A percentile compares a stretch with the other conserved stretches of the same genome.
Evolutionary conservation across 805 yeast species (phyloP).

Genomic region (Candida incommunis): DNA sequence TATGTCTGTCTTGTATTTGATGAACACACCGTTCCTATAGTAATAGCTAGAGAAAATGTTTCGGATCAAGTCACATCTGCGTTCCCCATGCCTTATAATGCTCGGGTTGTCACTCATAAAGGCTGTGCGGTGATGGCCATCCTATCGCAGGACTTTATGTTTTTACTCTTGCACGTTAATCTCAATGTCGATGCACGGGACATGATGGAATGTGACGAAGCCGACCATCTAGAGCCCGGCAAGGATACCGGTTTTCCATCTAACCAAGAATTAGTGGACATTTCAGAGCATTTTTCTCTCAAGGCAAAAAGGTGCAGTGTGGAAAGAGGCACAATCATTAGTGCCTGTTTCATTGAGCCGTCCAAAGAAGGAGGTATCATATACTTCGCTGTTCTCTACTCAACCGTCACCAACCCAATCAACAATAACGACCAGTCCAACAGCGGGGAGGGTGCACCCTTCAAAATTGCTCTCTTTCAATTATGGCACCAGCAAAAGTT

Average conservation of each 20-base stretch:
- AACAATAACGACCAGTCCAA: not conserved
- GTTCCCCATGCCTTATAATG: conserved; percentile 1
- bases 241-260: not conserved
- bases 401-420: not conserved
- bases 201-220: not conserved
- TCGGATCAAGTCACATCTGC: not conserved
- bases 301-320: not conserved
- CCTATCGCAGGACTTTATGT: conserved; percentile 1
- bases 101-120: not conserved
- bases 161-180: not conserved
- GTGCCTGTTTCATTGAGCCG: not conserved
- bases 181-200: not conserved
- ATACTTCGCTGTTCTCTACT: not conserved
- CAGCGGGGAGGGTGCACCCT: not conserved
- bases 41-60: not conserved
- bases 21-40: not conserved
- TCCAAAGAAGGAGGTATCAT: not conserved
- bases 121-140: not conserved
- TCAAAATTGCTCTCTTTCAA: not conserved
- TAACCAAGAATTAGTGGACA: not conserved
- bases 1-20: not conserved
- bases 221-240: not conserved
- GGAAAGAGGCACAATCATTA: not conserved
- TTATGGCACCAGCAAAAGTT: not conserved
- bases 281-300: not conserved